Conservation (phyloP, 2,329 filamentous ascomycete genomes). For the Grosmannia penicillata region DNA sequence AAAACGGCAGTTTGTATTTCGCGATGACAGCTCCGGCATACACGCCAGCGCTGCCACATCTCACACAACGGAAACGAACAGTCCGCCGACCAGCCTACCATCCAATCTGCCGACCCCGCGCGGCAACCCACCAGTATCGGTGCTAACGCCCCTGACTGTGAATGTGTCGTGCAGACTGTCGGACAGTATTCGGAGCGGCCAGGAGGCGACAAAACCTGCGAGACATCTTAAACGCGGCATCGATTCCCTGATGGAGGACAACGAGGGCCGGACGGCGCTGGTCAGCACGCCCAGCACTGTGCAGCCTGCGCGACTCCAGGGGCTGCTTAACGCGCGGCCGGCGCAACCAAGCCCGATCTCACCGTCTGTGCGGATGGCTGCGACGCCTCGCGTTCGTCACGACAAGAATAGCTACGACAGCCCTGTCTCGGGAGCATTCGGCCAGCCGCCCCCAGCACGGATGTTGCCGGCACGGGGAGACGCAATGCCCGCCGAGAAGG, state of each 20-base stretch:
- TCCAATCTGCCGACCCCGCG: not conserved
- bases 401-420: not conserved
- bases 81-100: too few relatives aligned
- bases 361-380: not conserved
- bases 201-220: not conserved
- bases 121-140: not conserved
- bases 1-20: slow-evolving; percentile 16
- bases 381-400: too few relatives aligned
- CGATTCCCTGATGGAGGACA: slow-evolving; percentile 4
- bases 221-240: slow-evolving; percentile 5
- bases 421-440: slow-evolving; percentile 3
- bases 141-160: slow-evolving; percentile 3
- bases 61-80: not conserved
- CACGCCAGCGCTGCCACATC: not conserved
- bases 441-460: slow-evolving; percentile 6
- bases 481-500: not conserved
- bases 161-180: slow-evolving; percentile 3
- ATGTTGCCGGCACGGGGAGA: not conserved
- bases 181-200: not conserved
- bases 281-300: not conserved
- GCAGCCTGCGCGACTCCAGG: slow-evolving; percentile 3
- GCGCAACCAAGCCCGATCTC: slow-evolving; percentile 7
- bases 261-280: not conserved
- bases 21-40: not conserved
- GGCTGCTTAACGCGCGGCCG: slow-evolving; percentile 8